A percentile compares a stretch with the other conserved stretches of the same genome.
Conservation (phyloP, 2,329 filamentous ascomycete genomes). For the Xylariaceae sp. region DNA sequence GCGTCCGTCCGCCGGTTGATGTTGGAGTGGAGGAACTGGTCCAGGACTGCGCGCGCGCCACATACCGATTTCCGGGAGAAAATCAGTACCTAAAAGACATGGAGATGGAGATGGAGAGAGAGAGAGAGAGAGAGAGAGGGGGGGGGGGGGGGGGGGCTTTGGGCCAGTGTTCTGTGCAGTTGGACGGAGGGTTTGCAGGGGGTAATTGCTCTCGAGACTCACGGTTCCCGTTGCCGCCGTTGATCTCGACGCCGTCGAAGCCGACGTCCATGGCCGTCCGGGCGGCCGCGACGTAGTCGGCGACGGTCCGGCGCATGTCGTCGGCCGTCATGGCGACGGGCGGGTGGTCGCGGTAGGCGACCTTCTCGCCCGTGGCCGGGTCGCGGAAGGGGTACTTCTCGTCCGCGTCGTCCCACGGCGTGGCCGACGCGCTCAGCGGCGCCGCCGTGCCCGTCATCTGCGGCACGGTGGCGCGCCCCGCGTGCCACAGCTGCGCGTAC, state of each 20-base stretch:
- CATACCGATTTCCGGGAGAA: too few relatives aligned
- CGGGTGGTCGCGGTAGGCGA: conserved; percentile 19
- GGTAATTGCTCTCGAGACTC: conserved; percentile 24
- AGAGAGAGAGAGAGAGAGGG: background rate
- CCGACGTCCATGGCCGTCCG: conserved; percentile 54
- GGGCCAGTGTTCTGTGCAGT: conserved; percentile 42
- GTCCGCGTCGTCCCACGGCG: conserved; percentile 9
- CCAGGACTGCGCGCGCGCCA: conserved; percentile 32
- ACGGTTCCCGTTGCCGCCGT: conserved; percentile 50
- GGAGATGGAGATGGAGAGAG: too few relatives aligned
- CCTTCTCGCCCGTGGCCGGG: conserved; percentile 29
- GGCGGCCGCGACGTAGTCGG: conserved; percentile 45
- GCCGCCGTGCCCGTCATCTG: background rate
- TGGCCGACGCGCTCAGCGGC: conserved; percentile 12
- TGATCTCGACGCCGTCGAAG: conserved; percentile 61
- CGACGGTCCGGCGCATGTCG: conserved; percentile 56
- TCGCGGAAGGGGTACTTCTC: conserved; percentile 22
- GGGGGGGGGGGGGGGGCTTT: too few relatives aligned
- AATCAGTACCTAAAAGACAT: too few relatives aligned
- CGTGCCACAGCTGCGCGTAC: conserved; percentile 54
- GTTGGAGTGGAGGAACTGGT: conserved; percentile 39
- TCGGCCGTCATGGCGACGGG: conserved; percentile 53
- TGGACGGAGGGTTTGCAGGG: conserved; percentile 53
- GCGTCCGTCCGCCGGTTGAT: conserved; percentile 9
- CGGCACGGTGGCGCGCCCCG: conserved; percentile 45